Evolutionary conservation across 805 yeast genomes (phyloP).

Genomic region (Vanderwaltozyma verrucispora): DNA sequence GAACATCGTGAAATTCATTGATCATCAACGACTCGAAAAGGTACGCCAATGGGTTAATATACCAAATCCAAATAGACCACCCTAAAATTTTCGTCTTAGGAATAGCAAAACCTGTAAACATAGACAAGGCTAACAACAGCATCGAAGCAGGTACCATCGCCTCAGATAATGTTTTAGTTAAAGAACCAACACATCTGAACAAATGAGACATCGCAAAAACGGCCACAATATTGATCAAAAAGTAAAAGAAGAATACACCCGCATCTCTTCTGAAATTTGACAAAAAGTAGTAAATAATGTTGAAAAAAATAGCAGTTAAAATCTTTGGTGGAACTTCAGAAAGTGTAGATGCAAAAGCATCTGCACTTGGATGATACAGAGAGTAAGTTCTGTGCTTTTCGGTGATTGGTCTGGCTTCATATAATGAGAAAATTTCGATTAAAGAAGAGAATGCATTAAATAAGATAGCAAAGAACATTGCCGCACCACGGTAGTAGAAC

Average conservation of each 20-base stretch:
- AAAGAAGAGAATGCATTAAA: conserved; percentile 54
- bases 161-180: conserved; percentile 29
- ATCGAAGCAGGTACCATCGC: conserved; percentile 39
- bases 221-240: conserved; percentile 33
- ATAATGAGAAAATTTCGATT: conserved; percentile 42
- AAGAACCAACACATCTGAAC: conserved; percentile 34
- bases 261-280: conserved; percentile 41
- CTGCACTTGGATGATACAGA: conserved; percentile 52
- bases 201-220: conserved; percentile 49
- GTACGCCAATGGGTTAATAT: conserved; percentile 34
- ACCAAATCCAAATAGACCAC: conserved; percentile 40
- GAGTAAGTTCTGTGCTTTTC: conserved; percentile 51
- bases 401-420: conserved; percentile 45
- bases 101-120: conserved; percentile 36
- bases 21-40: conserved; percentile 36
- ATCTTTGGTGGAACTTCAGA: conserved; percentile 48
- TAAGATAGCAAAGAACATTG: conserved; percentile 53
- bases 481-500: conserved; percentile 45
- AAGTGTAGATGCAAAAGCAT: conserved; percentile 52
- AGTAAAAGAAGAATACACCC: conserved; percentile 46
- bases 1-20: conserved; percentile 33
- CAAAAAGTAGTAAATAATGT: conserved; percentile 43
- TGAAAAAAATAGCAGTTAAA: conserved; percentile 35
- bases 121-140: conserved; percentile 30
- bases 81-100: conserved; percentile 35